phyloP scores from a whole-genome alignment of 495 filamentous ascomycete genomes.

The Usnea hakonensis region DNA sequence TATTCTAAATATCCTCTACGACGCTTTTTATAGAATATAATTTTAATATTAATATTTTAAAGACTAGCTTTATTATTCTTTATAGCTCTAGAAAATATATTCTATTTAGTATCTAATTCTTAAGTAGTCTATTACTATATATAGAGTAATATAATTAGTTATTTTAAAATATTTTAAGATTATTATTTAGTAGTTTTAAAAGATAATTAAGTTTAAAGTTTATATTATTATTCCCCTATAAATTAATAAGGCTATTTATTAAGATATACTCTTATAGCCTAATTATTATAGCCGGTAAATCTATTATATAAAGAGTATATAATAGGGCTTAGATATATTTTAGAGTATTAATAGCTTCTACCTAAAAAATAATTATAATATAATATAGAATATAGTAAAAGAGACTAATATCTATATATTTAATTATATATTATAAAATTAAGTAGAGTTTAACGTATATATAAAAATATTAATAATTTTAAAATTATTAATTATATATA shows the following conservation, averaged over 20 bases:
- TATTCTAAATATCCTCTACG: neutral
- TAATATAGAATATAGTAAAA: neutral
- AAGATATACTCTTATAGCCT: neutral
- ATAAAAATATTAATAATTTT: neutral
- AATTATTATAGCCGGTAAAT: too few species aligned
- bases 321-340: neutral
- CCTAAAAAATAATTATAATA: neutral
- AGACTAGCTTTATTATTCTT: neutral
- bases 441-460: neutral
- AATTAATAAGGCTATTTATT: constrained; percentile 2
- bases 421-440: neutral
- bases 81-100: neutral
- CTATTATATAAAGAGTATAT: too few species aligned
- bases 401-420: constrained; percentile 6
- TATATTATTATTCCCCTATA: neutral
- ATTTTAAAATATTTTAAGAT: constrained; percentile 1
- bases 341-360: neutral
- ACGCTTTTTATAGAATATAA: neutral
- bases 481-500: neutral
- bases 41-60: neutral
- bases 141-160: neutral
- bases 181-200: constrained; percentile 6
- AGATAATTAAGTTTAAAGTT: neutral
- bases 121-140: constrained; percentile 1
- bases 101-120: neutral